These are phyloP conservation scores for Metschnikowia bowlesiae DNA, from an alignment of 805 yeast genomes.

Conservation along the genomic window DNA sequence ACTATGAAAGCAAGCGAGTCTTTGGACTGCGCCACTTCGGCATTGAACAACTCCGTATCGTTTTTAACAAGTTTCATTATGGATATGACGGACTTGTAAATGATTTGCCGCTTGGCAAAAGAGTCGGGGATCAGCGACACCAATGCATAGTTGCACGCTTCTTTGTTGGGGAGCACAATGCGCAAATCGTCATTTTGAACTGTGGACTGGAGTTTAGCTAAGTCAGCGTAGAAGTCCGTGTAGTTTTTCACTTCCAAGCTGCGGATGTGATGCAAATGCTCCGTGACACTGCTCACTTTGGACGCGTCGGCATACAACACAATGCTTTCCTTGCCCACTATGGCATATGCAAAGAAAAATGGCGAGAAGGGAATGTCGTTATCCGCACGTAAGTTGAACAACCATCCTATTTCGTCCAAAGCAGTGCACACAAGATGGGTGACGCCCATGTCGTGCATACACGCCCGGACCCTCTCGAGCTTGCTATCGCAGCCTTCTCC, in stretches of 20 bases:
- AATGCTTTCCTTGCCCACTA: constrained; percentile 33
- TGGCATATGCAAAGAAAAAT: constrained; percentile 70
- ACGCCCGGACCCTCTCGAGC: constrained; percentile 24
- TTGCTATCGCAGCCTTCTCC: constrained; percentile 33
- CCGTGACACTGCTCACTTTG: constrained; percentile 32
- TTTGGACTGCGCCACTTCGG: constrained; percentile 69
- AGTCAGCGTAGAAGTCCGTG: constrained; percentile 53
- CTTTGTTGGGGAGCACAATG: constrained; percentile 31
- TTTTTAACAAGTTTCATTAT: constrained; percentile 75
- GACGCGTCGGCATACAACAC: constrained; percentile 51
- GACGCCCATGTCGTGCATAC: constrained; percentile 24
- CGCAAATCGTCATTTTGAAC: constrained; percentile 12
- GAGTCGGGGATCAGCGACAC: constrained; percentile 27
- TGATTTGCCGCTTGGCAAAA: constrained; percentile 20
- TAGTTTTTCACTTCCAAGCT: constrained; percentile 47
- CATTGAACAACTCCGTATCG: constrained; percentile 63
- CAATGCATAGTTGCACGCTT: constrained; percentile 30
- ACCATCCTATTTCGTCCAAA: constrained; percentile 89
- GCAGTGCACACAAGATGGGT: constrained; percentile 55
- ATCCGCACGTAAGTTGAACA: constrained; percentile 74
- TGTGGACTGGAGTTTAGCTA: constrained; percentile 28
- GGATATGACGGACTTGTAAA: constrained; percentile 30
- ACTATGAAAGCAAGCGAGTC: constrained; percentile 77
- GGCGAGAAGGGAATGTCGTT: constrained; percentile 81
- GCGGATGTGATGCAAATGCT: constrained; percentile 24